Evolutionary conservation across 805 yeast genomes (phyloP).

Genomic region (Kodamaea lidongshanica): DNA sequence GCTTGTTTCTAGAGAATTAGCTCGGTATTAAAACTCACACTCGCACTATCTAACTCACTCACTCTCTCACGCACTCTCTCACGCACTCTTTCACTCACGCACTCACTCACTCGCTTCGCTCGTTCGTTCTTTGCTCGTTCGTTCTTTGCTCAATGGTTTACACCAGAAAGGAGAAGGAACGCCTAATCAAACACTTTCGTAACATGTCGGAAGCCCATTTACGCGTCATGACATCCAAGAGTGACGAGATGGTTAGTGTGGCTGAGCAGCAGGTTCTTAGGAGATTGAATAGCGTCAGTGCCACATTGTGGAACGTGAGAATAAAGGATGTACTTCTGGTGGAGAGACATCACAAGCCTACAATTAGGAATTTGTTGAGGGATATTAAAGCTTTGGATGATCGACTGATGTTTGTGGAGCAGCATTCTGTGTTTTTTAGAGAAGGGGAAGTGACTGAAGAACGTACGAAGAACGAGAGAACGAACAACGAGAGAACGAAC

Average conservation of each 20-base stretch:
- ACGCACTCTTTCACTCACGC: too few species aligned
- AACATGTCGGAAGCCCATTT: slow-evolving; percentile 16
- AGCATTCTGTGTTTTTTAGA: slow-evolving; percentile 6
- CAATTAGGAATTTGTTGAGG: slow-evolving; percentile 8
- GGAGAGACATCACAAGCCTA: slow-evolving; percentile 34
- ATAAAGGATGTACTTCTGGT: slow-evolving; percentile 38
- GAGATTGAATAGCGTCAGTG: slow-evolving; percentile 41
- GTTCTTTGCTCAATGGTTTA: too few species aligned
- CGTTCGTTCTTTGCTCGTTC: too few species aligned
- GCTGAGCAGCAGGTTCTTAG: slow-evolving; percentile 34
- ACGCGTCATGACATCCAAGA: slow-evolving; percentile 19
- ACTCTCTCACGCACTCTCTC: too few species aligned
- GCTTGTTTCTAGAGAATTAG: too few species aligned
- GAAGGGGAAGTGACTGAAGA: too few species aligned
- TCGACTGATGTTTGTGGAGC: slow-evolving; percentile 1
- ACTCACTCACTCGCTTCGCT: too few species aligned
- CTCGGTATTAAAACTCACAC: too few species aligned
- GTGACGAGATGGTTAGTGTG: slow-evolving; percentile 18
- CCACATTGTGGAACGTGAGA: slow-evolving; percentile 45
- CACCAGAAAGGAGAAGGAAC: slow-evolving; percentile 32
- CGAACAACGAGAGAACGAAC: slow-evolving; percentile 1
- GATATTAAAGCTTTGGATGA: slow-evolving; percentile 9
- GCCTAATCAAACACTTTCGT: slow-evolving; percentile 26
- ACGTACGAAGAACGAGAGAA: slow-evolving; percentile 1
- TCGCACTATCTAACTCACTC: too few species aligned